phyloP scores from a whole-genome alignment of 495 filamentous ascomycete genomes.

The Geopyxis carbonaria region DNA sequence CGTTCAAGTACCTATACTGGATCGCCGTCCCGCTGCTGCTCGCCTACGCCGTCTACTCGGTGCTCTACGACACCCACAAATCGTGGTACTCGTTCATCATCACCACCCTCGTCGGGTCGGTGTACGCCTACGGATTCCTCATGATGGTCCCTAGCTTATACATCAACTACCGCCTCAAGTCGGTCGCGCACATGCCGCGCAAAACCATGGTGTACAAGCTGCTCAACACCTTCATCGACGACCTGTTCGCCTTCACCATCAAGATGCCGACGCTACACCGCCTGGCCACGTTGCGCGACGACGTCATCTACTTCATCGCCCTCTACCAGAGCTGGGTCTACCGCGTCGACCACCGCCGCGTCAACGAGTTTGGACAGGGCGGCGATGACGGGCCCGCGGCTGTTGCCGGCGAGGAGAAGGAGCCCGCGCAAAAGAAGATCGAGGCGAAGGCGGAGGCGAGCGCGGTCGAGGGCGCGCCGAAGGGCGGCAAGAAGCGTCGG shows the following conservation, averaged over 20 bases:
- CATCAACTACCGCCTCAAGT: slow-evolving; percentile 97
- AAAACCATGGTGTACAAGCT: slow-evolving; percentile 97
- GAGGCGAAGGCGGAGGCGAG: slow-evolving; percentile 28
- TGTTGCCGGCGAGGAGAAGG: slow-evolving; percentile 40
- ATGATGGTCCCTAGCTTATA: slow-evolving; percentile 98
- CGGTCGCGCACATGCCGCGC: slow-evolving; percentile 89
- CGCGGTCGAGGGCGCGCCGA: slow-evolving; percentile 26
- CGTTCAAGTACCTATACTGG: slow-evolving; percentile 91
- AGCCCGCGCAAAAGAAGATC: slow-evolving; percentile 26
- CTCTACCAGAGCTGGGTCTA: slow-evolving; percentile 92
- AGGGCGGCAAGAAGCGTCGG: slow-evolving; percentile 14
- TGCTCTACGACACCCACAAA: slow-evolving; percentile 90
- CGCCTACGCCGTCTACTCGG: slow-evolving; percentile 77
- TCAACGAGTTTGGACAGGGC: slow-evolving; percentile 97
- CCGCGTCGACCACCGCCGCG: slow-evolving; percentile 74
- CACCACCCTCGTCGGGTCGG: slow-evolving; percentile 80
- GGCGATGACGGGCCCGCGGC: slow-evolving; percentile 83
- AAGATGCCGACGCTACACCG: slow-evolving; percentile 96
- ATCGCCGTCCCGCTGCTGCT: slow-evolving; percentile 72
- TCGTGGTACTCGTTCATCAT: slow-evolving; percentile 91
- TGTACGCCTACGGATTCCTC: slow-evolving; percentile 95
- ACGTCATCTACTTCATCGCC: slow-evolving; percentile 96
- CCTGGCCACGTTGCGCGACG: slow-evolving; percentile 84
- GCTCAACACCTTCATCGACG: slow-evolving; percentile 66
- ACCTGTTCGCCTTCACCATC: slow-evolving; percentile 93